Base-by-base conservation (phyloP, 2,329 filamentous ascomycete genomes). In the Trichoderma harzianum region DNA sequence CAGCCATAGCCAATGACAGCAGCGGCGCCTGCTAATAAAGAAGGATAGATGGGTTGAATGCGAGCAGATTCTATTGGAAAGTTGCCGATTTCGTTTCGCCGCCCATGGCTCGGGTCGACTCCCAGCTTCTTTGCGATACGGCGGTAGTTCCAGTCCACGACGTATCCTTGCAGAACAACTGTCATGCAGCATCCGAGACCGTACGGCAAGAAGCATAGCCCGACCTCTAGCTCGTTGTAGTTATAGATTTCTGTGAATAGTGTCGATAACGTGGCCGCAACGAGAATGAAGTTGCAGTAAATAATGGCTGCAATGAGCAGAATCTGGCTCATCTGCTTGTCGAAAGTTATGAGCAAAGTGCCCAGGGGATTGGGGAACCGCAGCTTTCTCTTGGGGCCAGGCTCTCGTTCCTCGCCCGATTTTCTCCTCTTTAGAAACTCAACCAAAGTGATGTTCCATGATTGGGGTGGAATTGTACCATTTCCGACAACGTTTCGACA, bases 121-220 rank as follows among this genome's bases (percentile, higher is more conserved):
- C 89, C 89, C 18, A 91, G 82, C 36, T 86, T 85, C 63, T 83
- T 84, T 1, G 92, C 92, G 61, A 90, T 86, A 51, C 91, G 87
- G 7, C 89, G 86, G 79, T 93, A 97, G 79, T 94, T 94, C 85
- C 88, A 90, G 79, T 89, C 87, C 62, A 88, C 81, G 7, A 88
- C 77, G 74, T 85, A 85, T 6, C 93, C 91, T 73, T 88, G 87
- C n/a, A 79, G 78, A 30, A 88, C 75, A 14, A 86, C 83, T 1
- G 86, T 83, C 11, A 84, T 72, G 51, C 82, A 85, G 71, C 85
- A 87, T 4, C 86, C 86, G 3, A 84, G 76, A 0, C 87, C 87
- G 66, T 88, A 86, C 0, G 87, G 86, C 14, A 89, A 80, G 75
- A 86, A 89, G 74, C 87, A 87, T 3, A 89, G 80, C 3, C 87